Evolutionary conservation across 1,139 yeast genomes (phyloP).

Genomic region (Pneumocystis murina): DNA sequence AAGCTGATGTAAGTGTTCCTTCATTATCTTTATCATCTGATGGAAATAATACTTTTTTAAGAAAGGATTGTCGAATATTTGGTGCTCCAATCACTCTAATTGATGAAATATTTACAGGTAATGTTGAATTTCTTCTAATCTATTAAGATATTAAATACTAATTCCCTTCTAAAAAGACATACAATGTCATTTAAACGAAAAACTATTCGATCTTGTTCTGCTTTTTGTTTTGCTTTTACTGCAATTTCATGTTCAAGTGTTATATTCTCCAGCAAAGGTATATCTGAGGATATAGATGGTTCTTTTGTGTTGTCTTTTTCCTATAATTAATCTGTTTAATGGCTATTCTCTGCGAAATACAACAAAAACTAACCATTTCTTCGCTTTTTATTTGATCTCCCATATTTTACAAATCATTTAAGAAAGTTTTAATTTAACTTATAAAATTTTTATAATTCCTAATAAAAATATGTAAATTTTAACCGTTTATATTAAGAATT

Average conservation of each 20-base stretch:
- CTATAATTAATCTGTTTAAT: not conserved
- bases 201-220: not conserved
- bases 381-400: not conserved
- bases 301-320: not conserved
- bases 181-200: not conserved
- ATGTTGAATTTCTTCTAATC: constrained; percentile 15
- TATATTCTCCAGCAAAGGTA: not conserved
- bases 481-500: not conserved
- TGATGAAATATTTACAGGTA: constrained; percentile 15
- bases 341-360: not conserved
- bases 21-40: constrained; percentile 12
- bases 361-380: not conserved
- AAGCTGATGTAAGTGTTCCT: constrained; percentile 19
- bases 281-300: not conserved
- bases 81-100: constrained; percentile 16
- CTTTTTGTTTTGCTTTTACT: not conserved
- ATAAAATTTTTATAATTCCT: not conserved
- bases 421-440: not conserved
- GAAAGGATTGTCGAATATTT: constrained; percentile 16
- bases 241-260: not conserved
- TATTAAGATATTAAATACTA: not conserved
- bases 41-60: constrained; percentile 14
- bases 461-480: not conserved
- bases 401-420: not conserved
- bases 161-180: not conserved